Conservation (phyloP, 192 early-diverging fungal genomes). For the Phlyctochytrium bullatum region DNA sequence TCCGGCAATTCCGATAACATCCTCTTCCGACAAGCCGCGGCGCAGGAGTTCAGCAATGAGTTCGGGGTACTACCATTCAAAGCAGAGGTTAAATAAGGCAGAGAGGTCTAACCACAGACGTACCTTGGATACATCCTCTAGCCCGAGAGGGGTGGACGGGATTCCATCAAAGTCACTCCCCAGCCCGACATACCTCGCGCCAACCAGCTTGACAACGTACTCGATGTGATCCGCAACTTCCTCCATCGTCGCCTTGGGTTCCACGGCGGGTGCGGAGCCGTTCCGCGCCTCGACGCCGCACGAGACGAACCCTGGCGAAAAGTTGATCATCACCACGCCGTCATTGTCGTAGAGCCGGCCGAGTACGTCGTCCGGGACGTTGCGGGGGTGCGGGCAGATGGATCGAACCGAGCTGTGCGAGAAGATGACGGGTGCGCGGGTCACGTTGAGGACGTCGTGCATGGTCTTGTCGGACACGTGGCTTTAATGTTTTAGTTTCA, state of each 20-base stretch:
- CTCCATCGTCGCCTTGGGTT: background rate
- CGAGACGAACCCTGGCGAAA: slow-evolving; percentile 47
- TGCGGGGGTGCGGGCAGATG: slow-evolving; percentile 51
- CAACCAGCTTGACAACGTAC: slow-evolving; percentile 51
- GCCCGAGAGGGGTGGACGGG: slow-evolving; percentile 39
- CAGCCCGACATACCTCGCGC: slow-evolving; percentile 54
- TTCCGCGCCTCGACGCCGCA: slow-evolving; percentile 33
- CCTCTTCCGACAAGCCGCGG: slow-evolving; percentile 38
- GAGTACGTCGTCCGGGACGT: slow-evolving; percentile 61
- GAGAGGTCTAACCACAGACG: background rate
- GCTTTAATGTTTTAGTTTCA: slow-evolving; percentile 5
- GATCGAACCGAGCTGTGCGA: slow-evolving; percentile 58
- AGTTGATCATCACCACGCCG: slow-evolving; percentile 66
- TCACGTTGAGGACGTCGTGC: slow-evolving; percentile 49
- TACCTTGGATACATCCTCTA: slow-evolving; percentile 60
- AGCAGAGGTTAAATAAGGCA: background rate
- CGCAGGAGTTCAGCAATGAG: slow-evolving; percentile 35
- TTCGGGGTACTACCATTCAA: slow-evolving; percentile 25
- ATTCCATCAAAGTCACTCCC: slow-evolving; percentile 69
- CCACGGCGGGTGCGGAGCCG: too few relatives aligned
- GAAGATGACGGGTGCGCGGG: slow-evolving; percentile 59
- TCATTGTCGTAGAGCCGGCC: slow-evolving; percentile 40
- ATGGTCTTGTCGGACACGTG: slow-evolving; percentile 64
- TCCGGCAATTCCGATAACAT: slow-evolving; percentile 39
- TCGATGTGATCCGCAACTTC: slow-evolving; percentile 57